Evolutionary conservation across 306 rosid species (phyloP).

Genomic region (Oxytropis ochrocephala): DNA sequence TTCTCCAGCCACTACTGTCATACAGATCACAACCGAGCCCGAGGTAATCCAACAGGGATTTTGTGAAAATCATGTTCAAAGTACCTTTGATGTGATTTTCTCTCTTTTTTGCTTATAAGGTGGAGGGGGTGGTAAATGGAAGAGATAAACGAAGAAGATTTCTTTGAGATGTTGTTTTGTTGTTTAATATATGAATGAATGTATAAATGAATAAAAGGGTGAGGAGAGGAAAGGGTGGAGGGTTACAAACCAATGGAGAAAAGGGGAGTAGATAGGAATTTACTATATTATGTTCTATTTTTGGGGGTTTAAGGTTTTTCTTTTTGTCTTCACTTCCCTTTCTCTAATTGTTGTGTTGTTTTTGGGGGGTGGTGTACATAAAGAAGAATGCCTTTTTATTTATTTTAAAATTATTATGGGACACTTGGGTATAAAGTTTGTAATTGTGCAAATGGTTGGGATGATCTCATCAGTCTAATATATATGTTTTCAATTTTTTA

Average conservation of each 20-base stretch:
- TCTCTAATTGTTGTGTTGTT: conserved; percentile 30
- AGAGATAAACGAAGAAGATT: conserved; percentile 34
- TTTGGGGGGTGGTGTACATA: conserved; percentile 74
- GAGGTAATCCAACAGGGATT: conserved; percentile 45
- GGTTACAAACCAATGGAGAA: conserved; percentile 42
- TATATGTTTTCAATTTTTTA: conserved; percentile 54
- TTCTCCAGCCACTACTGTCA: conserved; percentile 64
- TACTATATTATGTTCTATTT: conserved; percentile 38
- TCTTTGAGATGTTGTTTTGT: conserved; percentile 55
- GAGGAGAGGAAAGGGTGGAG: conserved; percentile 40
- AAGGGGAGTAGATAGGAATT: conserved; percentile 42
- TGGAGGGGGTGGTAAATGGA: conserved; percentile 42
- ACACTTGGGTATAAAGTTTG: conserved; percentile 61
- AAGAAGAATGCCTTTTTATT: conserved; percentile 39
- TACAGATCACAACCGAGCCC: conserved; percentile 69
- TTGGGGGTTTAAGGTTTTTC: conserved; percentile 33
- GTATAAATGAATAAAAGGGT: conserved; percentile 72
- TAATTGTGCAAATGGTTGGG: conserved; percentile 44
- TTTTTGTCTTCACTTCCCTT: conserved; percentile 26
- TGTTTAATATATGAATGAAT: conserved; percentile 38
- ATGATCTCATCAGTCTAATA: conserved; percentile 43
- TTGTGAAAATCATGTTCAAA: conserved; percentile 23
- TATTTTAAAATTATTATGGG: conserved; percentile 20
- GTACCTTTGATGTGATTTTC: conserved; percentile 30
- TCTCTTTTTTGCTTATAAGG: conserved; percentile 28